A percentile compares a stretch with the other conserved stretches of the same genome.
phyloP scores from a whole-genome alignment of 2,329 filamentous ascomycete genomes.

The Trichoderma gracile region DNA sequence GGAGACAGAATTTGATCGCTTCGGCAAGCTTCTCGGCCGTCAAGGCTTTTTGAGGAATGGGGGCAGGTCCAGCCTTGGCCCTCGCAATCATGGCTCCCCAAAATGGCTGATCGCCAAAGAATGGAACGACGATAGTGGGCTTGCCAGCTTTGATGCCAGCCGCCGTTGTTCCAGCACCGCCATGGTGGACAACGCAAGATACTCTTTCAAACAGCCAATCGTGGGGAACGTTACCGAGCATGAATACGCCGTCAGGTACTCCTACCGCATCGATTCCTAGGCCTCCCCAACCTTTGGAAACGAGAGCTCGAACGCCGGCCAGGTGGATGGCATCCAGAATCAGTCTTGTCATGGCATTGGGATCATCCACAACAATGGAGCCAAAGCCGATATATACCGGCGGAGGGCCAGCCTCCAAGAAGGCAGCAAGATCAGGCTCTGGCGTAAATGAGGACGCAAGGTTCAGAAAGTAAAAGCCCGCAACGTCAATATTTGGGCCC shows the following conservation, averaged over 20 bases:
- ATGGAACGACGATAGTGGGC: slow-evolving; percentile 81
- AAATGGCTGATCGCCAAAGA: slow-evolving; percentile 84
- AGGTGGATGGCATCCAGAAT: slow-evolving; percentile 70
- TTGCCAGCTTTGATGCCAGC: slow-evolving; percentile 79
- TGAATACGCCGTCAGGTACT: slow-evolving; percentile 74
- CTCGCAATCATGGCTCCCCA: slow-evolving; percentile 76
- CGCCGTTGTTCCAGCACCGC: slow-evolving; percentile 83
- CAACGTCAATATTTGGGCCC: slow-evolving; percentile 68
- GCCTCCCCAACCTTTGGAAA: slow-evolving; percentile 88
- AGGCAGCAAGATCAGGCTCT: slow-evolving; percentile 62
- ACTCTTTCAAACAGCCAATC: slow-evolving; percentile 87
- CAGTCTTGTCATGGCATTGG: slow-evolving; percentile 66
- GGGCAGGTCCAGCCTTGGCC: slow-evolving; percentile 70
- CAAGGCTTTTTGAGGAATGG: slow-evolving; percentile 68
- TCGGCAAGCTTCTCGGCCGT: slow-evolving; percentile 65
- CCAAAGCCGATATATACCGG: slow-evolving; percentile 84
- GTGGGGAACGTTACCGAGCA: slow-evolving; percentile 83
- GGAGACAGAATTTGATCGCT: slow-evolving; percentile 62
- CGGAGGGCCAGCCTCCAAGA: slow-evolving; percentile 67
- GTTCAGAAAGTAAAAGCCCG: slow-evolving; percentile 76
- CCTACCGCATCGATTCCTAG: slow-evolving; percentile 70
- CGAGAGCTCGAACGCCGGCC: slow-evolving; percentile 72
- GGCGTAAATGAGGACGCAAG: slow-evolving; percentile 67
- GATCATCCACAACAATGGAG: slow-evolving; percentile 78
- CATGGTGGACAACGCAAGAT: slow-evolving; percentile 81